Conservation (phyloP, 2,329 filamentous ascomycete genomes). For the Shiraia sp. region DNA sequence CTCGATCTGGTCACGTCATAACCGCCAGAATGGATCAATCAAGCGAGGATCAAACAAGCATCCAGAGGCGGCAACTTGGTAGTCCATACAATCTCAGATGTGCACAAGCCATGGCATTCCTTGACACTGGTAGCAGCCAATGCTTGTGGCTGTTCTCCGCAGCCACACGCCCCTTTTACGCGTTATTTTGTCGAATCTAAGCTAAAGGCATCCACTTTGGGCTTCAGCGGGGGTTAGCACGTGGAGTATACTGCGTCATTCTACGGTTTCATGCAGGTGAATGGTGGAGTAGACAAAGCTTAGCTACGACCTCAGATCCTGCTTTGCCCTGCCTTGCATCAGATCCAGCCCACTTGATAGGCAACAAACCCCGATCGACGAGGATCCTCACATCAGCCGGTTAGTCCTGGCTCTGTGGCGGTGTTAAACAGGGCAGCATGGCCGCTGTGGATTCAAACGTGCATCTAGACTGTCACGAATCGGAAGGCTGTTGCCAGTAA, state of each 20-base stretch:
- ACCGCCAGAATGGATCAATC: conserved; percentile 1
- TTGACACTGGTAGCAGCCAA: too few relatives aligned
- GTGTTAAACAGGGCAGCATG: conserved; percentile 13
- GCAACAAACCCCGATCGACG: conserved; percentile 4
- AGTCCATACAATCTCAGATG: conserved; percentile 2
- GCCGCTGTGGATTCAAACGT: conserved; percentile 8
- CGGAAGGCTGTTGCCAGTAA: conserved; percentile 3
- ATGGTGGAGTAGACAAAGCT: conserved; percentile 29
- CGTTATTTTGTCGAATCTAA: conserved; percentile 5
- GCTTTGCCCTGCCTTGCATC: conserved; percentile 16
- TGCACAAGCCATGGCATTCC: conserved; percentile 8
- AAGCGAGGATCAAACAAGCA: conserved; percentile 3
- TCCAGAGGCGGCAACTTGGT: conserved; percentile 8
- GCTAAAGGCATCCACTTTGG: conserved; percentile 11
- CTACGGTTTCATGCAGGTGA: conserved; percentile 13
- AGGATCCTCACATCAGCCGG: conserved; percentile 13
- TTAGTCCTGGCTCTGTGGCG: conserved; percentile 13
- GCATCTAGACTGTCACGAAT: conserved; percentile 19
- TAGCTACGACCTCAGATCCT: conserved; percentile 26
- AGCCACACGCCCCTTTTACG: conserved; percentile 16
- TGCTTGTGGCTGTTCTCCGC: conserved; percentile 7
- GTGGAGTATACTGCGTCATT: conserved; percentile 33
- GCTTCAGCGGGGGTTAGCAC: conserved; percentile 17
- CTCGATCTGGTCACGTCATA: conserved; percentile 17
- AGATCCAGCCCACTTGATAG: conserved; percentile 3